phyloP scores from a whole-genome alignment of 345 rosid genomes.

The Lenwebbia sp. region DNA sequence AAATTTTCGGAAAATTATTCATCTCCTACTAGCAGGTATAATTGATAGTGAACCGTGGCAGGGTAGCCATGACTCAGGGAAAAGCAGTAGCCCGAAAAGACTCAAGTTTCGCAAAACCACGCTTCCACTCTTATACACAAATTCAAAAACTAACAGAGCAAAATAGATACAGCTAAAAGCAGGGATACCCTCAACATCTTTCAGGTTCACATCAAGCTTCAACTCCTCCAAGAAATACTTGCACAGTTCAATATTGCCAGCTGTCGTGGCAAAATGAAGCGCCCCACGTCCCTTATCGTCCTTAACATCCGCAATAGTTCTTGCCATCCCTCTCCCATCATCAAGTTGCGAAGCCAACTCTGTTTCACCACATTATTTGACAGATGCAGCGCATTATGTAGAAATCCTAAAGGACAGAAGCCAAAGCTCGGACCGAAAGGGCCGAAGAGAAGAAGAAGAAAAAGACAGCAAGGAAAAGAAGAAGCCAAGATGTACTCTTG shows the following conservation, averaged over 20 bases:
- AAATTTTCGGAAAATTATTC: not conserved
- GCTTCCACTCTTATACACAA: not conserved
- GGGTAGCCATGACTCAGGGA: not conserved
- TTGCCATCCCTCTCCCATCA: constrained; percentile 53
- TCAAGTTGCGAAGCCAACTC: constrained; percentile 61
- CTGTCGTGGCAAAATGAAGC: constrained; percentile 84
- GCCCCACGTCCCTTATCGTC: constrained; percentile 86
- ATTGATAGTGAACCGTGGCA: not conserved
- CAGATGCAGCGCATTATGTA: not conserved
- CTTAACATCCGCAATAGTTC: constrained; percentile 67
- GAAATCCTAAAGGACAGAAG: not conserved
- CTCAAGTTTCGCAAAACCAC: not conserved
- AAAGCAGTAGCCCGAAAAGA: not conserved
- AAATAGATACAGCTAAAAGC: not conserved
- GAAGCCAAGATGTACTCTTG: constrained; percentile 40
- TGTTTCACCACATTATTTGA: constrained; percentile 4
- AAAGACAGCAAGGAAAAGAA: not conserved
- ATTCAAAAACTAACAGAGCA: not conserved
- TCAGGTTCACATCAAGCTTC: constrained; percentile 46
- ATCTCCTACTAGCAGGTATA: not conserved
- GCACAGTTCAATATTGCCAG: constrained; percentile 69
- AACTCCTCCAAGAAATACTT: constrained; percentile 73
- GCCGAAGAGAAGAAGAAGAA: not conserved
- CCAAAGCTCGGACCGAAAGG: not conserved
- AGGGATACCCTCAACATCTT: constrained; percentile 66